A percentile compares a stretch with the other conserved stretches of the same genome.
Evolutionary conservation across 2,329 filamentous ascomycete genomes (phyloP).

Genomic region (Diplodia scrobiculata): DNA sequence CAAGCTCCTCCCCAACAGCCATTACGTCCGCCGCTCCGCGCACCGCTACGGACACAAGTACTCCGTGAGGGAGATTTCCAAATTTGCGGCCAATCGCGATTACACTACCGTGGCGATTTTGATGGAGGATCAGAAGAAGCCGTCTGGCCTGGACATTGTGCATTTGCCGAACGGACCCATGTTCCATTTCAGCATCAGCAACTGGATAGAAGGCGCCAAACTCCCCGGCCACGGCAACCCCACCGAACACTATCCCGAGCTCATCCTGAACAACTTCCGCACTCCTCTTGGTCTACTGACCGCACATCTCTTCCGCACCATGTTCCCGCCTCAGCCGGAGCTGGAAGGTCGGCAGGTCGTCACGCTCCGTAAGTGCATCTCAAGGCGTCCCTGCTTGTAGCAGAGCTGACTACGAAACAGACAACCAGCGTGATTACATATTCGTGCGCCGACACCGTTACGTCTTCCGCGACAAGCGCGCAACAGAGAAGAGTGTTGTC

Average conservation of each 20-base stretch:
- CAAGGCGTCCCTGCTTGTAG: background rate
- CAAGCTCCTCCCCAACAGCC: slow-evolving; percentile 75
- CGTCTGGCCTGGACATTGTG: slow-evolving; percentile 78
- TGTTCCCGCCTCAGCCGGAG: slow-evolving; percentile 81
- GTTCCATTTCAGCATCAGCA: slow-evolving; percentile 87
- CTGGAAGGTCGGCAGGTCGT: slow-evolving; percentile 85
- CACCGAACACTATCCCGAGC: slow-evolving; percentile 86
- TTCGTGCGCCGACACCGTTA: slow-evolving; percentile 91
- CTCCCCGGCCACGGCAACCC: slow-evolving; percentile 88
- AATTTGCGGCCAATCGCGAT: slow-evolving; percentile 77
- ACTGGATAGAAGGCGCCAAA: slow-evolving; percentile 85
- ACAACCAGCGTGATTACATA: slow-evolving; percentile 95
- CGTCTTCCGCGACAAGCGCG: slow-evolving; percentile 84
- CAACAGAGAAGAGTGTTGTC: slow-evolving; percentile 82
- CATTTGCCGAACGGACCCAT: slow-evolving; percentile 84
- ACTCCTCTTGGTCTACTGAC: slow-evolving; percentile 88
- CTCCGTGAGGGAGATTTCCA: slow-evolving; percentile 84
- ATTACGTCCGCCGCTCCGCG: slow-evolving; percentile 80
- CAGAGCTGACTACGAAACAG: background rate
- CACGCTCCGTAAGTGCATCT: slow-evolving; percentile 60
- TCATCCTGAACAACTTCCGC: slow-evolving; percentile 91
- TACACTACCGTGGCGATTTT: slow-evolving; percentile 84
- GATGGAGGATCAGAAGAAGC: slow-evolving; percentile 85
- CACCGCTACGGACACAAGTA: slow-evolving; percentile 89
- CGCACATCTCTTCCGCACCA: slow-evolving; percentile 74